Evolutionary conservation across 495 filamentous ascomycete genomes (phyloP).

Genomic region (Sordaria brevicollis): DNA sequence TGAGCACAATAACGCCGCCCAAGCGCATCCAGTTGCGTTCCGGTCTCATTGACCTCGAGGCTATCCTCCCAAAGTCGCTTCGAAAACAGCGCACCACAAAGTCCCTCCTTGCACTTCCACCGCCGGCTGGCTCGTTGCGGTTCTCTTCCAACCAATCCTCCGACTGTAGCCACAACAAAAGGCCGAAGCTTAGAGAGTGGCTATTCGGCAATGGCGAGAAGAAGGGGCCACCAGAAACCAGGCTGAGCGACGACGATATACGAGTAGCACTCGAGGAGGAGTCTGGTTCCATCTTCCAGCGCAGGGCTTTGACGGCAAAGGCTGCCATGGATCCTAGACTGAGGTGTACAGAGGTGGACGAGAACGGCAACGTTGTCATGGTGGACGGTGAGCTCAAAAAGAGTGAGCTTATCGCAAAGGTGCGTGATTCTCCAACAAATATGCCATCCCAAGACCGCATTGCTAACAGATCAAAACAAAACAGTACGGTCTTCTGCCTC

Average conservation of each 20-base stretch:
- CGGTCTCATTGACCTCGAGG: constrained; percentile 32
- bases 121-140: constrained; percentile 15
- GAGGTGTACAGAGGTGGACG: constrained; percentile 90
- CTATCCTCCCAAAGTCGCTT: constrained; percentile 28
- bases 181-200: constrained; percentile 43
- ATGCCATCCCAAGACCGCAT: not conserved
- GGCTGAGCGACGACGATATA: constrained; percentile 41
- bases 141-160: constrained; percentile 20
- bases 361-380: constrained; percentile 86
- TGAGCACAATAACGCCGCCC: constrained; percentile 8
- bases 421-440: constrained; percentile 28
- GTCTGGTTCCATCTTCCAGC: constrained; percentile 44
- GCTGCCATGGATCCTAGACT: constrained; percentile 70
- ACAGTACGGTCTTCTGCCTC: constrained; percentile 89
- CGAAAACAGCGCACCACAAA: constrained; percentile 7
- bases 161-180: constrained; percentile 22
- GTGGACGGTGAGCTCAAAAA: constrained; percentile 96
- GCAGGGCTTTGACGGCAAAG: constrained; percentile 55
- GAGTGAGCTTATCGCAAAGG: constrained; percentile 90
- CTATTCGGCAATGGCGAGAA: constrained; percentile 36
- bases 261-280: constrained; percentile 38
- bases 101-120: not conserved
- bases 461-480: constrained; percentile 12
- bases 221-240: constrained; percentile 16
- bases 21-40: constrained; percentile 28